Evolutionary conservation across 805 yeast species (phyloP), one percentile per base, ranked within the genome.

Genomic region (Komagataella mondaviorum): DNA sequence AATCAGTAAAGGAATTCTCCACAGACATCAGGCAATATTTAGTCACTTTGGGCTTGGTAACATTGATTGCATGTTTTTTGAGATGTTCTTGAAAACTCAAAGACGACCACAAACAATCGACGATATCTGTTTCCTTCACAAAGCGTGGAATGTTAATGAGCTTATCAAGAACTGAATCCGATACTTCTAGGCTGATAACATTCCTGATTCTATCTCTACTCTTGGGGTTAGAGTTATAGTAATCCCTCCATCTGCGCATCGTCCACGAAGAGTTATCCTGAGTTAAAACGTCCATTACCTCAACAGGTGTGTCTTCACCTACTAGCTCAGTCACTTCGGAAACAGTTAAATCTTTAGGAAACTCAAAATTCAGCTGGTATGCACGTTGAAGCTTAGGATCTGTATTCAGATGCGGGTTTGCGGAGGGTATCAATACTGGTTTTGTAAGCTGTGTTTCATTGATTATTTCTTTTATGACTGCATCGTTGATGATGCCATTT

Each of bases 1-100:
- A 89, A 62, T 89, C 97, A 0, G 96, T 89, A 62, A 77, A 89
- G 2, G 93, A 80, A 54, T 83, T 78, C 23, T 73, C 69, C 2
- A 87, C 95, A 0, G 95, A 85, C 95, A 89, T 89, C 45, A 89
- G 70, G 55, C 95, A 83, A 62, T 89, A 89, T 51, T 82, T 78
- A 18, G 88, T 79, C 1, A 84, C 85, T 55, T 79, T 74, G 1
- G 88, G 85, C 51, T 79, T 65, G 6, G 36, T 18, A 10, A 50
- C 49, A 22, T 64, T 66, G 4, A 61, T 57, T 10, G 39, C 39
- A 10, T 30, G 39, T 23, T 58, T 52, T 2, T 36, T 30, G 12
- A 52, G 49, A 18, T 49, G 44, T 2, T 43, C n/a, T 10, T 22
- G 16, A 16, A 51, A 44, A 7, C 12, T n/a, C 22, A 12, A 17